A percentile compares a stretch with the other conserved stretches of the same genome.
phyloP scores from a whole-genome alignment of 176 grass and related monocot species.

The Tuctoria greenei region DNA sequence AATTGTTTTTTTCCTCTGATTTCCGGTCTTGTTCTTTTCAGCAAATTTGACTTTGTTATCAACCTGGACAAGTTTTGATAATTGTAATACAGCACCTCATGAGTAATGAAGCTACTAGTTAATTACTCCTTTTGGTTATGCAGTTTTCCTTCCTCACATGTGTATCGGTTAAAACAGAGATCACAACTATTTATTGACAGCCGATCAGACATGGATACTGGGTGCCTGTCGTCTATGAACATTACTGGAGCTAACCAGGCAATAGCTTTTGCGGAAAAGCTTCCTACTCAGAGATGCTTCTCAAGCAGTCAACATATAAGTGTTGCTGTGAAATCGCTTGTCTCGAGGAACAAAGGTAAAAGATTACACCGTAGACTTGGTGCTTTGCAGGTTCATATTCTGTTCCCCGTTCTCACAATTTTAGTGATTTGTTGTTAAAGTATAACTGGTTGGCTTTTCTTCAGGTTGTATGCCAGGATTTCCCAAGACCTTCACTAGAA shows the following conservation, averaged over 20 bases:
- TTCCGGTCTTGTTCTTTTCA: background rate
- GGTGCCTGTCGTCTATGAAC: conserved; percentile 60
- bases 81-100: background rate
- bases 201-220: conserved; percentile 53
- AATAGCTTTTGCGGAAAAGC: conserved; percentile 33
- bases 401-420: background rate
- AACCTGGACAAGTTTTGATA: background rate
- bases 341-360: conserved; percentile 41
- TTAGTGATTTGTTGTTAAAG: conserved; percentile 6
- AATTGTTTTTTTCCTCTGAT: background rate
- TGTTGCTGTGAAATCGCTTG: conserved; percentile 24
- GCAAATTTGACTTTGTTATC: background rate
- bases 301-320: conserved; percentile 26
- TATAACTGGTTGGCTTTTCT: conserved; percentile 20
- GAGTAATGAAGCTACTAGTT: background rate
- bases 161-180: background rate
- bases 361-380: conserved; percentile 34
- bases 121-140: conserved; percentile 13
- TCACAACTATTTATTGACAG: background rate
- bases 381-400: conserved; percentile 48
- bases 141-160: background rate
- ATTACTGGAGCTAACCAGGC: conserved; percentile 53
- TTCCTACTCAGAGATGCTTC: conserved; percentile 48
- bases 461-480: conserved; percentile 80
- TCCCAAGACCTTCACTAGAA: conserved; percentile 75